phyloP scores from a whole-genome alignment of 768 basidiomycete genomes.

The Lactarius psammicola region DNA sequence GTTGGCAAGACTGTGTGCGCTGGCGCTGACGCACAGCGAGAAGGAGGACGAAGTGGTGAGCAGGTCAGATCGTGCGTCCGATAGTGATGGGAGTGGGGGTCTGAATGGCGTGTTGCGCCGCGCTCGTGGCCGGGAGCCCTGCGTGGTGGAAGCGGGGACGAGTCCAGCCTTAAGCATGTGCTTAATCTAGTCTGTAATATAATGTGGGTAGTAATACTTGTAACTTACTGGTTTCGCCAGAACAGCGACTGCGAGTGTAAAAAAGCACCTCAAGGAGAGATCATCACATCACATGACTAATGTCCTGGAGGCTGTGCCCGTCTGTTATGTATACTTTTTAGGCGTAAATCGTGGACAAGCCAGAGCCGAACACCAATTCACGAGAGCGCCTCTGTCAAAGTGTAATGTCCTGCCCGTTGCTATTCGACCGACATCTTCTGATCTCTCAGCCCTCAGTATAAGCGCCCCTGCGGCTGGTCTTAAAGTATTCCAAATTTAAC shows the following conservation, averaged over 20 bases:
- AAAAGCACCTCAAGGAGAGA: too few relatives aligned
- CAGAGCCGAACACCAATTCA: too few relatives aligned
- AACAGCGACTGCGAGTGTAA: too few relatives aligned
- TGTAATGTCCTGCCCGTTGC: not conserved
- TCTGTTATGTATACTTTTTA: not conserved
- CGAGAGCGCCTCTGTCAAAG: too few relatives aligned
- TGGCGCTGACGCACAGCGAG: not conserved
- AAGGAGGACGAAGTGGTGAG: not conserved
- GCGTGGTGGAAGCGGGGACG: not conserved
- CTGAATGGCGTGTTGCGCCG: not conserved
- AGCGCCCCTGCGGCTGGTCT: not conserved
- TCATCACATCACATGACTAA: not conserved
- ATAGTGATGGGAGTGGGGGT: not conserved
- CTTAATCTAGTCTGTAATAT: slow-evolving; percentile 15
- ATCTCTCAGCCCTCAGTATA: not conserved
- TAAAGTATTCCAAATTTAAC: not conserved
- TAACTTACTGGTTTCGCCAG: too few relatives aligned
- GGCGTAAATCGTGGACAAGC: too few relatives aligned
- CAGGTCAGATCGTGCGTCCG: not conserved
- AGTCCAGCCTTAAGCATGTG: slow-evolving; percentile 18
- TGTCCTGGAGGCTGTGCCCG: not conserved
- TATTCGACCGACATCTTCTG: not conserved
- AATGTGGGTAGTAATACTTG: not conserved
- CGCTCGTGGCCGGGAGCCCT: not conserved
- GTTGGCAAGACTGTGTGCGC: slow-evolving; percentile 7